Evolutionary conservation across 805 yeast species (phyloP).

Genomic region (Candida michaelii): DNA sequence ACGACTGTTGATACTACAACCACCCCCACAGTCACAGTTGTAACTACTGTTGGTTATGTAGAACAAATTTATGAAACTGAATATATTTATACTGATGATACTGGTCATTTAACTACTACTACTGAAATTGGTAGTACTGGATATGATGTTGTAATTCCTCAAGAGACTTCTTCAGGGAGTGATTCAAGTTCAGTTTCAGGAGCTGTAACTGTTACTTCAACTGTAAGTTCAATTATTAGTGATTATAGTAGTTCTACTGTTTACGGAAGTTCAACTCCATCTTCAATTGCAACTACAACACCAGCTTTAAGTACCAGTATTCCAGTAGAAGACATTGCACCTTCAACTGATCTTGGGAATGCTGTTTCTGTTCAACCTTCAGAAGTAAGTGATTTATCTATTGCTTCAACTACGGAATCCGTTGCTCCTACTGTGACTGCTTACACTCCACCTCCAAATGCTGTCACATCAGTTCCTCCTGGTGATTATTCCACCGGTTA

Average conservation of each 20-base stretch:
- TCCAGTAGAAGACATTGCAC: background rate
- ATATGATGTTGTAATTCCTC: background rate
- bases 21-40: slow-evolving; percentile 30
- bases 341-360: slow-evolving; percentile 3
- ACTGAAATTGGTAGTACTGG: slow-evolving; percentile 16
- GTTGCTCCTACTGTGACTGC: background rate
- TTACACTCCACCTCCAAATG: slow-evolving; percentile 8
- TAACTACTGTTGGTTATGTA: slow-evolving; percentile 28
- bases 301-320: slow-evolving; percentile 1
- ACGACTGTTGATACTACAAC: slow-evolving; percentile 23
- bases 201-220: slow-evolving; percentile 9
- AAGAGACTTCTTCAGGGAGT: background rate
- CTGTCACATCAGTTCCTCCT: slow-evolving; percentile 16
- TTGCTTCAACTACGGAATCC: too few species aligned
- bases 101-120: slow-evolving; percentile 27
- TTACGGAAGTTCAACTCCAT: background rate
- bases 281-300: background rate
- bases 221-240: slow-evolving; percentile 9
- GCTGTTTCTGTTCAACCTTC: slow-evolving; percentile 2
- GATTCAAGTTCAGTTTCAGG: background rate
- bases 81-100: slow-evolving; percentile 30
- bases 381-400: background rate
- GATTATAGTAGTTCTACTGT: slow-evolving; percentile 6
- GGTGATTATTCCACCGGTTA: slow-evolving; percentile 23
- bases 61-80: slow-evolving; percentile 27